Evolutionary conservation across 2,329 filamentous ascomycete genomes (phyloP).

Genomic region (Rutstroemia sydowiana): DNA sequence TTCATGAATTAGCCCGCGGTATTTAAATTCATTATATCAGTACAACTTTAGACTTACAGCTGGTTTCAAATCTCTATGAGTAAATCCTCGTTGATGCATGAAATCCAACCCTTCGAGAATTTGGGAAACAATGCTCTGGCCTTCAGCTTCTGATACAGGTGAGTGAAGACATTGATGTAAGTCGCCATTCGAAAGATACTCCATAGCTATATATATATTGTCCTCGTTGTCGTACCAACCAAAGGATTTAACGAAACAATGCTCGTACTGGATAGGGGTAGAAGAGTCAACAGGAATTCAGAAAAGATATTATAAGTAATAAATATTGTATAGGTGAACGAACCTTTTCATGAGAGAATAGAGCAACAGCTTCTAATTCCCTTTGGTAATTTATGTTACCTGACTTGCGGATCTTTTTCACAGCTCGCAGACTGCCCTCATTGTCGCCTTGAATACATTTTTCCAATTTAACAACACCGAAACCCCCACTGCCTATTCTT

Average conservation of each 20-base stretch:
- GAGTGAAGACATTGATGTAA: neutral
- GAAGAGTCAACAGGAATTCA: neutral
- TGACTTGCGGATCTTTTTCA: constrained; percentile 7
- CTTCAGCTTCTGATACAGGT: neutral
- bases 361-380: constrained; percentile 11
- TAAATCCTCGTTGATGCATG: neutral
- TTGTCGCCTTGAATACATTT: neutral
- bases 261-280: neutral
- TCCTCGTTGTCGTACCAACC: neutral
- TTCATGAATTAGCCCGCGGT: neutral
- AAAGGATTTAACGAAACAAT: neutral
- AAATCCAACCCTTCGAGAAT: neutral
- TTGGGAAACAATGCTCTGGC: neutral
- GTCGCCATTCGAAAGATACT: neutral
- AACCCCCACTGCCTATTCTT: constrained; percentile 4
- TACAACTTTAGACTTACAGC: neutral
- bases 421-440: constrained; percentile 3
- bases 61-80: neutral
- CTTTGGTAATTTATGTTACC: constrained; percentile 1
- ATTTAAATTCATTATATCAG: neutral
- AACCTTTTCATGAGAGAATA: constrained; percentile 11
- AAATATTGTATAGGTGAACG: constrained; percentile 5
- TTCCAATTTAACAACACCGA: constrained; percentile 6
- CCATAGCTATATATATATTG: neutral
- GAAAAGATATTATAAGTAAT: neutral